Percentiles rank a stretch among this genome's conserved stretches.
These are phyloP conservation scores for Pinus albicaulis DNA, from an alignment of 75 land plant genomes.

Conservation along the genomic window DNA sequence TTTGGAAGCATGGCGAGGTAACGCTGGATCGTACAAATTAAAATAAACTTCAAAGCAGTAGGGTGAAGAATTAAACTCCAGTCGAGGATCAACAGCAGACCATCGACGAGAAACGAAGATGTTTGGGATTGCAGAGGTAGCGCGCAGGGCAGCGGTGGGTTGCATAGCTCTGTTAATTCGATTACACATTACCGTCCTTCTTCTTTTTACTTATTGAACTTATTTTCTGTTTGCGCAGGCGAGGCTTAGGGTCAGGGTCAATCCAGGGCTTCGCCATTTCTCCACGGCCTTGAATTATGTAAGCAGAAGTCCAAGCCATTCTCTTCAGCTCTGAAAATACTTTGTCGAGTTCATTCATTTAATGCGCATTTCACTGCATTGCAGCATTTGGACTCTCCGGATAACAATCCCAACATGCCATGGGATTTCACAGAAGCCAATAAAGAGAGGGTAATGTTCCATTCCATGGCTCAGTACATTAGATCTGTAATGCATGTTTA, in stretches of 20 bases:
- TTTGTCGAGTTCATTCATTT: not conserved
- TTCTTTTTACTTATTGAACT: not conserved
- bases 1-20: too few relatives aligned
- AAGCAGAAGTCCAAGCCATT: constrained; percentile 13
- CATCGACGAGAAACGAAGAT: not conserved
- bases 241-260: not conserved
- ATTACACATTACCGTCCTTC: not conserved
- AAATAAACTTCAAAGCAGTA: too few relatives aligned
- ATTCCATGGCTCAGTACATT: not conserved
- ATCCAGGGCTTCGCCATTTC: constrained; percentile 37
- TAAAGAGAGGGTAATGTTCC: constrained; percentile 54
- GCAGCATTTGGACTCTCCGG: constrained; percentile 87
- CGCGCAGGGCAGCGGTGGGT: constrained; percentile 7
- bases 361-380: constrained; percentile 6
- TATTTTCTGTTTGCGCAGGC: not conserved
- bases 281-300: constrained; percentile 81
- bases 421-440: constrained; percentile 82
- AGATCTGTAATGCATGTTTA: not conserved
- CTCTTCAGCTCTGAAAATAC: not conserved
- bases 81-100: too few relatives aligned
- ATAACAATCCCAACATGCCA: constrained; percentile 74
- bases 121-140: constrained; percentile 2
- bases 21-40: too few relatives aligned
- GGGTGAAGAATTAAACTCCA: too few relatives aligned
- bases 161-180: too few relatives aligned